These are phyloP conservation scores for Lenzites betulinus DNA, from an alignment of 768 basidiomycete genomes.

Conservation along the genomic window DNA sequence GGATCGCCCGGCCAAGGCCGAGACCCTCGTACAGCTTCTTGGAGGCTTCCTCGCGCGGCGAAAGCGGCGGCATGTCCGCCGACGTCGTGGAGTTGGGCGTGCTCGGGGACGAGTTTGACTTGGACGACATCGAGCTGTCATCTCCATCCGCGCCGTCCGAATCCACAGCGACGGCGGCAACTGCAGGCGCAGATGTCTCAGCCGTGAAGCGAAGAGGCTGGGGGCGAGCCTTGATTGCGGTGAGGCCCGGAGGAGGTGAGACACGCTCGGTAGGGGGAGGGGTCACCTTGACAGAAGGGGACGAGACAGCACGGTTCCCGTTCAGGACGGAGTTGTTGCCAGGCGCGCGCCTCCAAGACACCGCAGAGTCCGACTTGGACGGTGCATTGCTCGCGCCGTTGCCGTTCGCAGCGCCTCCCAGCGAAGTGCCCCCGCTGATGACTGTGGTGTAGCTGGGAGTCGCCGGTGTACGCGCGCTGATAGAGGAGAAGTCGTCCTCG, in stretches of 20 bases:
- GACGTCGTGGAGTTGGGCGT: conserved; percentile 76
- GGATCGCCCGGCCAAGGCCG: conserved; percentile 73
- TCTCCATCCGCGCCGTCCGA: conserved; percentile 50
- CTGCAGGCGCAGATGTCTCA: conserved; percentile 45
- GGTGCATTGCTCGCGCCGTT: conserved; percentile 34
- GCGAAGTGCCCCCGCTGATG: conserved; percentile 72
- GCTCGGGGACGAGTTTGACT: conserved; percentile 63
- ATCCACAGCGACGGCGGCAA: conserved; percentile 50
- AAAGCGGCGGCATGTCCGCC: conserved; percentile 49
- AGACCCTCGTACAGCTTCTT: conserved; percentile 90
- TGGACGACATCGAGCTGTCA: conserved; percentile 57
- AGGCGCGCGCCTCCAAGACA: conserved; percentile 75
- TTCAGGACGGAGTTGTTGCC: conserved; percentile 71
- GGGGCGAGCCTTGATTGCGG: conserved; percentile 49
- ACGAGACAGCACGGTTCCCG: conserved; percentile 59
- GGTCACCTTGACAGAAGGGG: conserved; percentile 59
- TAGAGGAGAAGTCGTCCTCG: conserved; percentile 37
- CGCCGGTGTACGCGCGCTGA: conserved; percentile 41
- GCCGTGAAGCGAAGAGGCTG: conserved; percentile 52
- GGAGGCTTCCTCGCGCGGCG: conserved; percentile 82
- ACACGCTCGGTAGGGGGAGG: conserved; percentile 66
- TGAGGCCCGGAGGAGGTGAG: conserved; percentile 49
- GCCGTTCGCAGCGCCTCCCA: conserved; percentile 49
- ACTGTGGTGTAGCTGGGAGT: conserved; percentile 66
- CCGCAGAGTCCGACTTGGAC: conserved; percentile 79